Conservation (phyloP, 148 eudicot genomes). For the Pouteria glomerata region DNA sequence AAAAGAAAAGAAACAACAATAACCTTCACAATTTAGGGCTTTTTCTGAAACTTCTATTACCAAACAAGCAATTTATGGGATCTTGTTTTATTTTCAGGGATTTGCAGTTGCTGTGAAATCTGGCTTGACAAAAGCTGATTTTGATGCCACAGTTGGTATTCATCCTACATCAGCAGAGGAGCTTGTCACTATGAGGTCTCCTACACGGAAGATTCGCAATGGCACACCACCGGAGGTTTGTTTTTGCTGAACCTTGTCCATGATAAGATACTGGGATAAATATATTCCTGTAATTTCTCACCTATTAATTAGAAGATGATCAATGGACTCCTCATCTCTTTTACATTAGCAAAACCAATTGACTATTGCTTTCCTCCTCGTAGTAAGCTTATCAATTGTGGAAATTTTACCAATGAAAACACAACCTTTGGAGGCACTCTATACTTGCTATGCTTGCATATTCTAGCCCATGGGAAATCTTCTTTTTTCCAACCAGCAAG, state of each 20-base stretch:
- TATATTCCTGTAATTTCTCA: background rate
- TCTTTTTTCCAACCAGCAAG: no score
- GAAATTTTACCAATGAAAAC: no score
- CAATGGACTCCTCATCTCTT: no score
- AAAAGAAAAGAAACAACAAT: no score
- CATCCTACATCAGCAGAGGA: constrained; percentile 98
- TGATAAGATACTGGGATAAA: background rate
- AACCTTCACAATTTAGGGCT: no score
- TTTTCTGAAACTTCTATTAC: constrained; percentile 87
- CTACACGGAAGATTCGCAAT: constrained; percentile 69
- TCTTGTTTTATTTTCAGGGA: constrained; percentile 42
- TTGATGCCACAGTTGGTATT: constrained; percentile 86
- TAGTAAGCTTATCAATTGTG: no score
- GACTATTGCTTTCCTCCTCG: no score
- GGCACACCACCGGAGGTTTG: constrained; percentile 57
- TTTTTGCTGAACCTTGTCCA: background rate
- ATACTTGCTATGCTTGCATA: no score
- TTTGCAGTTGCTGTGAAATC: constrained; percentile 97
- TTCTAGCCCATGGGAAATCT: no score
- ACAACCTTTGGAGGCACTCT: no score
- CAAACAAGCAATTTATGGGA: no score
- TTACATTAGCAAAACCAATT: no score
- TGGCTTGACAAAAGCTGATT: constrained; percentile 89
- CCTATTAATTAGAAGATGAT: background rate
- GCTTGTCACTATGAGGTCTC: constrained; percentile 93